Conservation (phyloP, 371 early-diverging fungal genomes). For the Mortierella sp. region DNA sequence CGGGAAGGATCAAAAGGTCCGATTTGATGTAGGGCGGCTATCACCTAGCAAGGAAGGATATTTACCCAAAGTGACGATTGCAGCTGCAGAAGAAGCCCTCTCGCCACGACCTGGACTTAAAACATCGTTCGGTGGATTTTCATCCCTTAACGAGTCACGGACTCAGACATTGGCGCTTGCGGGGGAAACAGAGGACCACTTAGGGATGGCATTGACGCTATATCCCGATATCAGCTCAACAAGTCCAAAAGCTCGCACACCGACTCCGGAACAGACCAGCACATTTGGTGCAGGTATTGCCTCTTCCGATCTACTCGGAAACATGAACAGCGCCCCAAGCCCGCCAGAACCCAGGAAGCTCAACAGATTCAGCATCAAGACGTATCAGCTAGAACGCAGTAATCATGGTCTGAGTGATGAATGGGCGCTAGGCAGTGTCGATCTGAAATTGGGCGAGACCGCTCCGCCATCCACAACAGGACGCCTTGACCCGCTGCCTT, state of each 20-base stretch:
- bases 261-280: background rate
- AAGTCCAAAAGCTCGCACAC: constrained; percentile 5
- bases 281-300: constrained; percentile 25
- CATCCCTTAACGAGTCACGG: constrained; percentile 34
- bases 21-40: background rate
- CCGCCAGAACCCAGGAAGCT: constrained; percentile 23
- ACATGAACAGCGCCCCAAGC: background rate
- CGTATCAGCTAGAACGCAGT: constrained; percentile 36
- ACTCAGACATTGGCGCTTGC: constrained; percentile 34
- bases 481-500: constrained; percentile 1
- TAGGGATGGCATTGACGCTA: constrained; percentile 26
- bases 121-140: constrained; percentile 51
- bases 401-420: constrained; percentile 35
- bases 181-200: constrained; percentile 35
- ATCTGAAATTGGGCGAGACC: background rate
- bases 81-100: constrained; percentile 6
- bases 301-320: constrained; percentile 15
- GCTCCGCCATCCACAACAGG: background rate
- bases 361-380: constrained; percentile 52
- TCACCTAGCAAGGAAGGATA: background rate
- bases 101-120: constrained; percentile 12
- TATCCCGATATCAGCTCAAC: background rate
- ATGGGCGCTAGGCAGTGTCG: constrained; percentile 26
- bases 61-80: constrained; percentile 21
- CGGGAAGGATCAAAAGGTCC: background rate